Evolutionary conservation across 331 rosid genomes (phyloP).

Genomic region (Cucumis variabilis): DNA sequence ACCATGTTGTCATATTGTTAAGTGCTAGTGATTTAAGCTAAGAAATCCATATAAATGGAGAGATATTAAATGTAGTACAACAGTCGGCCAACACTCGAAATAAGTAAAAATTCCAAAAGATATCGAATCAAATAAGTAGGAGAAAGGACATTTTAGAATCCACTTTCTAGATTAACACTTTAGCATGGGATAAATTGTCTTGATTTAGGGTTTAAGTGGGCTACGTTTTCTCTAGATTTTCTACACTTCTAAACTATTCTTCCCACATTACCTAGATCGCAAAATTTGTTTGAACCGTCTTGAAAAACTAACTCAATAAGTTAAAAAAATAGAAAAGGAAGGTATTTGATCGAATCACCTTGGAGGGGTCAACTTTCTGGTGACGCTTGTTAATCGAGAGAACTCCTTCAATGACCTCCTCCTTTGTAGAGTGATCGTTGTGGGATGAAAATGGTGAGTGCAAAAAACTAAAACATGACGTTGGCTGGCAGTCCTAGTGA

Average conservation of each 20-base stretch:
- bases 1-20: not conserved
- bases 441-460: conserved; percentile 74
- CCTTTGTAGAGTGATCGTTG: conserved; percentile 76
- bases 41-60: too few relatives aligned
- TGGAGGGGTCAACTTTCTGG: conserved; percentile 94
- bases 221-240: not conserved
- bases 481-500: conserved; percentile 33
- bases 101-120: too few relatives aligned
- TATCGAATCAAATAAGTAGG: too few relatives aligned
- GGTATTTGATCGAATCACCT: too few relatives aligned
- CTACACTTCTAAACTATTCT: not conserved
- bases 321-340: not conserved
- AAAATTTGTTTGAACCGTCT: too few relatives aligned
- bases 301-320: not conserved
- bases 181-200: not conserved
- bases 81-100: too few relatives aligned
- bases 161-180: too few relatives aligned
- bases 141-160: too few relatives aligned
- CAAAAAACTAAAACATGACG: conserved; percentile 12
- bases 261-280: not conserved
- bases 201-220: not conserved
- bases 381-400: conserved; percentile 80
- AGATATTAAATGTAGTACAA: too few relatives aligned
- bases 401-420: conserved; percentile 78
- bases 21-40: not conserved